These are phyloP conservation scores for Colletotrichum lindemuthianum DNA, from an alignment of 2,329 filamentous ascomycete species.

Conservation along the genomic window DNA sequence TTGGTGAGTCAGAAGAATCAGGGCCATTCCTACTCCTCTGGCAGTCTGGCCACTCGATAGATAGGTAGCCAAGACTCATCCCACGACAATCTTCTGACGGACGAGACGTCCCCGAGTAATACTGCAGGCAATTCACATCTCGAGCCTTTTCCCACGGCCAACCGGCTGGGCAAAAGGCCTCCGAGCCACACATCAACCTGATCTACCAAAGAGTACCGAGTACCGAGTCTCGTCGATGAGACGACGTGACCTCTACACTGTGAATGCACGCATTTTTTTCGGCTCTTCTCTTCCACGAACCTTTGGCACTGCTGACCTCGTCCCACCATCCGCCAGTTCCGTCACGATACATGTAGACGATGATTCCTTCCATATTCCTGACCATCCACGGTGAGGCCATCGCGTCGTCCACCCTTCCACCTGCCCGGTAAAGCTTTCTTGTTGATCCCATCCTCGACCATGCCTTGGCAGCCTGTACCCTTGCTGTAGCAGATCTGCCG, in stretches of 20 bases:
- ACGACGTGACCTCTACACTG: not conserved
- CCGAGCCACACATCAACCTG: not conserved
- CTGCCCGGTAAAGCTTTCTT: constrained; percentile 18
- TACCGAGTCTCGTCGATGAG: not conserved
- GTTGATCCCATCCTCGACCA: constrained; percentile 2
- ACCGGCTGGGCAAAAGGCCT: constrained; percentile 5
- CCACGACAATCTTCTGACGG: not conserved
- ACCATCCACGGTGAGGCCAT: not conserved
- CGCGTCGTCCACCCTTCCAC: not conserved
- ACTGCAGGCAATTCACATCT: not conserved
- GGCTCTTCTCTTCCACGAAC: too few relatives aligned
- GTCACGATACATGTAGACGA: too few relatives aligned
- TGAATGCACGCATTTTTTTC: too few relatives aligned
- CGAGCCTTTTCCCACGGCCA: constrained; percentile 11
- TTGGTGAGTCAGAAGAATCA: constrained; percentile 6
- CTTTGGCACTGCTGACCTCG: too few relatives aligned
- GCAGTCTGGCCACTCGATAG: constrained; percentile 1
- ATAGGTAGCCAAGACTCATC: constrained; percentile 7
- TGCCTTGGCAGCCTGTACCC: constrained; percentile 26
- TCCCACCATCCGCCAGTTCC: too few relatives aligned
- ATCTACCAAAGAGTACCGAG: not conserved
- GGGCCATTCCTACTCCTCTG: too few relatives aligned
- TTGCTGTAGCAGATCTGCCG: constrained; percentile 29
- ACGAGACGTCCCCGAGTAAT: not conserved
- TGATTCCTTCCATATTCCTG: too few relatives aligned